Conservation (phyloP, 345 rosid genomes). For the Sapria himalayana region DNA sequence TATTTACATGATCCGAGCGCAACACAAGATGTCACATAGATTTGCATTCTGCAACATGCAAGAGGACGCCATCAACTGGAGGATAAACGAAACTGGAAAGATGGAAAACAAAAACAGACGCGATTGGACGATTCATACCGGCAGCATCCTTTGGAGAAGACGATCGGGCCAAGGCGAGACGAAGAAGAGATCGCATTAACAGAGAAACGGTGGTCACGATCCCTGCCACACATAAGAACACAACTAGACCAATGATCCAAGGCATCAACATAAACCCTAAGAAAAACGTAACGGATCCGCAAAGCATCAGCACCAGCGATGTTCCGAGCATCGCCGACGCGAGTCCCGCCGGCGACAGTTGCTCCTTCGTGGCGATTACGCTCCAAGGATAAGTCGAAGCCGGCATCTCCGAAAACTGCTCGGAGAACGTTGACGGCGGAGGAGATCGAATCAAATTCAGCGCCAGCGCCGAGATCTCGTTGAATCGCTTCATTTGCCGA, state of each 20-base stretch:
- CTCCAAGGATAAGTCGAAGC: slow-evolving; percentile 7
- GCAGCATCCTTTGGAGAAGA: slow-evolving; percentile 31
- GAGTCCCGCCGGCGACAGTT: slow-evolving; percentile 66
- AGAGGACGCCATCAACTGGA: too few relatives aligned
- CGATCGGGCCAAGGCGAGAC: slow-evolving; percentile 29
- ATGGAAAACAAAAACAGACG: too few relatives aligned
- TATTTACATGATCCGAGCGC: too few relatives aligned
- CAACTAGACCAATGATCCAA: slow-evolving; percentile 59
- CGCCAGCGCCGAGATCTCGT: slow-evolving; percentile 48
- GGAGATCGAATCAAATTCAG: slow-evolving; percentile 51
- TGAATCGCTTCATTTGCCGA: slow-evolving; percentile 30
- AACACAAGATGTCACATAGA: too few relatives aligned
- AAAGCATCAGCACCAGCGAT: slow-evolving; percentile 60
- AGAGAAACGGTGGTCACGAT: slow-evolving; percentile 48
- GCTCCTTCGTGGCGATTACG: slow-evolving; percentile 11
- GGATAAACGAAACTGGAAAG: too few relatives aligned
- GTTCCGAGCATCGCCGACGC: slow-evolving; percentile 67
- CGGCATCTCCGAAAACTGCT: slow-evolving; percentile 9
- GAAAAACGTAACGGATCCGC: slow-evolving; percentile 87
- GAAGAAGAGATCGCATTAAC: slow-evolving; percentile 38
- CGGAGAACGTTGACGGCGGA: slow-evolving; percentile 26
- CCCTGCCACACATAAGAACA: slow-evolving; percentile 64
- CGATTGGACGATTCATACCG: too few relatives aligned
- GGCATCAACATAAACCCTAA: slow-evolving; percentile 89
- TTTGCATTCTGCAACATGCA: too few relatives aligned